Conservation (phyloP, 2,329 filamentous ascomycete species). For the Microascus cirrosus region DNA sequence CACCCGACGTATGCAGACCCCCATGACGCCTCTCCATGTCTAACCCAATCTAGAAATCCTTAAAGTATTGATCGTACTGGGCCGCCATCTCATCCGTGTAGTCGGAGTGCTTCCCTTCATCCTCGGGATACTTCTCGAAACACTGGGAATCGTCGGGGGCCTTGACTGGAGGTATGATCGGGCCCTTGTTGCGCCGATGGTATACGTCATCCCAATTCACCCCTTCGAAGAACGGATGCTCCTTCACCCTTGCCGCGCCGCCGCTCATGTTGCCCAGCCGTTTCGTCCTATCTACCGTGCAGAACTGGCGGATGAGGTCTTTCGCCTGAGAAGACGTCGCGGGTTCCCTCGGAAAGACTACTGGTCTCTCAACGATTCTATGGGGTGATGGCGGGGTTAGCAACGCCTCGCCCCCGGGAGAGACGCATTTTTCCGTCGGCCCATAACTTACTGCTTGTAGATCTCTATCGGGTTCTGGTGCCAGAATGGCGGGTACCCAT, state of each 20-base stretch:
- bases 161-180: conserved; percentile 64
- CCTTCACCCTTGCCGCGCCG: conserved; percentile 60
- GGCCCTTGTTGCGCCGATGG: conserved; percentile 51
- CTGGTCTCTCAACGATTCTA: conserved; percentile 69
- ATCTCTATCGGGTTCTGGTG: conserved; percentile 80
- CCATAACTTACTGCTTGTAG: conserved; percentile 55
- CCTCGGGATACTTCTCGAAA: conserved; percentile 75
- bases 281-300: conserved; percentile 67
- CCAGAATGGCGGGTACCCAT: conserved; percentile 80
- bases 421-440: background rate
- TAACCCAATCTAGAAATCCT: conserved; percentile 49
- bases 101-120: conserved; percentile 50
- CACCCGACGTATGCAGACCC: background rate
- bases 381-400: background rate
- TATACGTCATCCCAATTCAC: conserved; percentile 67
- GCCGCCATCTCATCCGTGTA: conserved; percentile 60
- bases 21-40: background rate
- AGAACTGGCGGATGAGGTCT: conserved; percentile 65
- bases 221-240: conserved; percentile 63
- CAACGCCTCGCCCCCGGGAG: background rate
- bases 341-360: conserved; percentile 61
- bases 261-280: conserved; percentile 70
- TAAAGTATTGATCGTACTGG: conserved; percentile 61
- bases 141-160: conserved; percentile 67
- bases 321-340: conserved; percentile 56